Percentiles rank a stretch among this genome's conserved stretches.
These are phyloP conservation scores for Fusarium camptoceras DNA, from an alignment of 2,329 filamentous ascomycete genomes.

Conservation along the genomic window DNA sequence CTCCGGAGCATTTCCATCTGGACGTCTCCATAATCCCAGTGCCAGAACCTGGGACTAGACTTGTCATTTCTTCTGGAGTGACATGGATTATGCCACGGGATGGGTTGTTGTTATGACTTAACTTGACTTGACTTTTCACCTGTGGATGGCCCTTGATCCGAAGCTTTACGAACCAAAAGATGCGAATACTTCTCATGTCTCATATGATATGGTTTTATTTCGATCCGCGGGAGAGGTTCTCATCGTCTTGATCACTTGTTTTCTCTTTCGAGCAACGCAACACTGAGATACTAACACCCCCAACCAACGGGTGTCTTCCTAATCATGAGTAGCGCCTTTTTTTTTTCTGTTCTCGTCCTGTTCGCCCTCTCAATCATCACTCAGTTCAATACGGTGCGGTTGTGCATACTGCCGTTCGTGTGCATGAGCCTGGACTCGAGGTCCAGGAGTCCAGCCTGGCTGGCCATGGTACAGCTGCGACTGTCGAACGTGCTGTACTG, in stretches of 20 bases:
- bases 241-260: conserved; percentile 13
- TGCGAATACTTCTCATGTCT: conserved; percentile 16
- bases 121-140: conserved; percentile 14
- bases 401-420: conserved; percentile 36
- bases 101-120: conserved; percentile 17
- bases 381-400: conserved; percentile 21
- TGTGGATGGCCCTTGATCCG: conserved; percentile 31
- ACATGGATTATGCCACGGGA: conserved; percentile 27
- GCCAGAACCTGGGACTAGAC: conserved; percentile 6
- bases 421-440: conserved; percentile 5
- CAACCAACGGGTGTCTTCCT: conserved; percentile 13
- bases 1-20: conserved; percentile 28
- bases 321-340: conserved; percentile 8
- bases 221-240: conserved; percentile 13
- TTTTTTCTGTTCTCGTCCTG: conserved; percentile 24
- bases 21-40: conserved; percentile 9
- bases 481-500: not conserved
- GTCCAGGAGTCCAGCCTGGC: not conserved
- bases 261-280: not conserved
- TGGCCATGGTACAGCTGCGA: not conserved
- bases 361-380: conserved; percentile 13
- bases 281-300: not conserved
- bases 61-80: conserved; percentile 27
- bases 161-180: conserved; percentile 15
- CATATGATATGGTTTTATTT: conserved; percentile 17